Evolutionary conservation across 2,329 filamentous ascomycete species (phyloP), one percentile per base, ranked within the genome.

Genomic region (Ophiostoma fasciatum): DNA sequence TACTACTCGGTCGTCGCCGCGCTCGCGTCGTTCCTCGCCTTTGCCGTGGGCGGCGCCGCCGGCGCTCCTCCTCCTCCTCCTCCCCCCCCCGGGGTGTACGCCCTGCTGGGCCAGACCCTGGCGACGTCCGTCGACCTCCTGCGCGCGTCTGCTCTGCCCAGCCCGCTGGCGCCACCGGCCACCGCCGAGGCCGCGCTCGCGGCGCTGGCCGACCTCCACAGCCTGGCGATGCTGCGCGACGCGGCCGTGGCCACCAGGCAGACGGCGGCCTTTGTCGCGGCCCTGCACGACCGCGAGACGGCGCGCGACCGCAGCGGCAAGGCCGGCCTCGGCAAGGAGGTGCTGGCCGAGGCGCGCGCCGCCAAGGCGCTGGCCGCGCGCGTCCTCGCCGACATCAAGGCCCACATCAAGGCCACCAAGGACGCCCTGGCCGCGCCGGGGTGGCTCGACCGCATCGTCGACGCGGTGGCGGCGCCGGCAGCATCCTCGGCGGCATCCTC

Each of bases 1-100:
- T 66, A 64, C 48, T 68, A 59, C 48, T 60, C 60, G 3, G 41
- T 58, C 1, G 39, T 67, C 18, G 56, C 58, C 18, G 42, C 64
- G 7, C 56, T 70, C 3, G 52, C 57, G 7, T 44, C 49, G 1
- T 39, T 49, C 6, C 39, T 51, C 1, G 42, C 47, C 7, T 42
- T 47, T 1, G 41, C 39, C 8, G 39, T 56, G 25, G 39, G 41
- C 8, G 45, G 38, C 39, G 28, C 45, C 37, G 15, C 27, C 5
- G 33, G 31, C 10, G 20, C 33, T 2, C n/a, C n/a, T n/a, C n/a
- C n/a, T n/a, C n/a, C n/a, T n/a, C n/a, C n/a, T n/a, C n/a, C n/a
- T n/a, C 5, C 29, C 4, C 14, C 36, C 20, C 30, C 38, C 3
- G 4, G 19, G 15, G 18, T 38, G 2, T 32, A 36, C 10, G 14